These are phyloP conservation scores for Clohesyomyces aquaticus DNA, from an alignment of 495 filamentous ascomycete genomes.

Conservation along the genomic window DNA sequence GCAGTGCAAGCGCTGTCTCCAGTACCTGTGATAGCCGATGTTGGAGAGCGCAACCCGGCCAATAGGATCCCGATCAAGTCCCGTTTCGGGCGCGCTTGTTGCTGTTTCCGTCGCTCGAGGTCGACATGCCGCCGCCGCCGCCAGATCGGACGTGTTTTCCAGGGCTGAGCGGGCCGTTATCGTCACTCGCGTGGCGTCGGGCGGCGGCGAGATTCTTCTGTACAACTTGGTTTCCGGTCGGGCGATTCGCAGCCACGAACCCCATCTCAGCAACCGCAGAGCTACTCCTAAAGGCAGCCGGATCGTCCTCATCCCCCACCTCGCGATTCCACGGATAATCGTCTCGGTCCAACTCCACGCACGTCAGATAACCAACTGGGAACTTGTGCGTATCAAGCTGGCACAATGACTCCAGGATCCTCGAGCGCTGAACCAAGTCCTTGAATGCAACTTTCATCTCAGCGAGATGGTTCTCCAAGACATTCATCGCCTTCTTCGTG, in stretches of 20 bases:
- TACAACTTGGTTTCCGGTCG: slow-evolving; percentile 18
- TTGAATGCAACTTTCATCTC: slow-evolving; percentile 41
- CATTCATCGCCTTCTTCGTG: slow-evolving; percentile 42
- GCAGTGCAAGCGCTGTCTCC: no score
- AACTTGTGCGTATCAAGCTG: slow-evolving; percentile 29
- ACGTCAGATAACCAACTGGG: slow-evolving; percentile 47
- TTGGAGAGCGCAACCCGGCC: no score
- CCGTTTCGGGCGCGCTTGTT: slow-evolving; percentile 13
- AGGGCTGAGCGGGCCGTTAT: not conserved
- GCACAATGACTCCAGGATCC: slow-evolving; percentile 21
- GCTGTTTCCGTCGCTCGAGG: not conserved
- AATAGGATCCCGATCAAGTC: no score
- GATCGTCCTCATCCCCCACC: not conserved
- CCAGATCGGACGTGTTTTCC: not conserved
- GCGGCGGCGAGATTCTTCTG: slow-evolving; percentile 10
- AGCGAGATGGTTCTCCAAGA: slow-evolving; percentile 39
- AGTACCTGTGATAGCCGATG: no score
- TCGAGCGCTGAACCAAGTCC: slow-evolving; percentile 10
- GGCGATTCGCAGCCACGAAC: not conserved
- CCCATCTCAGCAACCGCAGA: not conserved
- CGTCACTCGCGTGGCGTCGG: not conserved
- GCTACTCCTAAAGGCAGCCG: not conserved
- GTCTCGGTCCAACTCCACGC: slow-evolving; percentile 40
- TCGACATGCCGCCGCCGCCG: not conserved
- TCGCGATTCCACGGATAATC: slow-evolving; percentile 46